Evolutionary conservation across 2,329 filamentous ascomycete species (phyloP).

Genomic region (Venturia nashicola): DNA sequence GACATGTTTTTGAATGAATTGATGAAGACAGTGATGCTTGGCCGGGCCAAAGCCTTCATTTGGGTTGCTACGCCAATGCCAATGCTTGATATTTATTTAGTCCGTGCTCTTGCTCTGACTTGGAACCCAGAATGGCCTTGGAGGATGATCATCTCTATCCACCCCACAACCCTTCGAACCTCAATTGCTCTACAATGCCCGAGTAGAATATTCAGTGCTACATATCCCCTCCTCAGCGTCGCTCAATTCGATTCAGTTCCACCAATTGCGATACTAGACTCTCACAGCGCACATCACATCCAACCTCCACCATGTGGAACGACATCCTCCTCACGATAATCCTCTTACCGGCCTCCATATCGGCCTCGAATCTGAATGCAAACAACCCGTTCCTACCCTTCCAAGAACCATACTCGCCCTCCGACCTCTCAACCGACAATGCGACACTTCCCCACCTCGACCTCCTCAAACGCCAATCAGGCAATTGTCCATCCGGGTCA

Average conservation of each 20-base stretch:
- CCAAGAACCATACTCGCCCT: not conserved
- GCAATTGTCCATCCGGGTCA: conserved; percentile 36
- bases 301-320: not conserved
- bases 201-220: not conserved
- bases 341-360: not conserved
- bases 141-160: not conserved
- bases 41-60: not conserved
- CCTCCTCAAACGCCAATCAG: conserved; percentile 23
- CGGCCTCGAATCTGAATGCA: not conserved
- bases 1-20: too few species aligned
- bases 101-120: not conserved
- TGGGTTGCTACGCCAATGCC: not conserved
- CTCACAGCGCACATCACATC: not conserved
- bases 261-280: not conserved
- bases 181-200: not conserved
- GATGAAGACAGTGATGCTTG: too few species aligned
- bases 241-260: not conserved
- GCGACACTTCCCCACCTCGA: conserved; percentile 12
- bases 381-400: not conserved
- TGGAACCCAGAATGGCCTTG: not conserved
- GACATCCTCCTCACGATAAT: not conserved
- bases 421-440: not conserved
- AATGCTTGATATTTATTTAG: not conserved
- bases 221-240: not conserved
- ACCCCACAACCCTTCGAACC: not conserved